phyloP scores from a whole-genome alignment of 2,329 filamentous ascomycete genomes.

The Neopestalotiopsis clavispora region DNA sequence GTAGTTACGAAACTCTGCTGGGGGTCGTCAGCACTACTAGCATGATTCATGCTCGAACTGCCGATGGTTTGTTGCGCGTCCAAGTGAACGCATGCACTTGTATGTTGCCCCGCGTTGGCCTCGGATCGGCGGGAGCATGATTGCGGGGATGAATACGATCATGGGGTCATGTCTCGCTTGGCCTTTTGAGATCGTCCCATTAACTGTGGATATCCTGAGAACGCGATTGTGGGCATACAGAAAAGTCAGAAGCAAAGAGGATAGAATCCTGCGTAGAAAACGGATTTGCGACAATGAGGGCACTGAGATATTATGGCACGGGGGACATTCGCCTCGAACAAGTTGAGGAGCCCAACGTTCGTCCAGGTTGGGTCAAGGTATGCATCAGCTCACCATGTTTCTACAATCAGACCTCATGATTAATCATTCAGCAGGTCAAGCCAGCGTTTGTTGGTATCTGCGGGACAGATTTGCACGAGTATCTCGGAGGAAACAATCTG shows the following conservation, averaged over 20 bases:
- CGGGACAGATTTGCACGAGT: constrained; percentile 41
- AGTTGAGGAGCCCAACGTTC: constrained; percentile 8
- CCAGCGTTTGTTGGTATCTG: constrained; percentile 40
- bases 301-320: constrained; percentile 10
- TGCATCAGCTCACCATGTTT: neutral
- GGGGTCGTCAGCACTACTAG: neutral
- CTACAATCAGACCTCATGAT: neutral
- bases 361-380: constrained; percentile 14
- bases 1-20: neutral
- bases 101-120: neutral
- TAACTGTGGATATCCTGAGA: too few relatives aligned
- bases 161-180: neutral
- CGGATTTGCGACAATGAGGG: neutral
- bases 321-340: constrained; percentile 12
- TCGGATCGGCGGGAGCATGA: neutral
- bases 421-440: neutral
- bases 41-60: neutral
- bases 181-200: neutral
- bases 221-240: too few relatives aligned
- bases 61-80: neutral
- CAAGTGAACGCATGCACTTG: neutral
- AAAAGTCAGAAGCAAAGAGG: neutral
- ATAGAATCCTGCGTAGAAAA: neutral
- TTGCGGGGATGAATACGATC: neutral
- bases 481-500: constrained; percentile 32